These are phyloP conservation scores for Ilyonectria robusta DNA, from an alignment of 2,329 filamentous ascomycete species.

Conservation along the genomic window DNA sequence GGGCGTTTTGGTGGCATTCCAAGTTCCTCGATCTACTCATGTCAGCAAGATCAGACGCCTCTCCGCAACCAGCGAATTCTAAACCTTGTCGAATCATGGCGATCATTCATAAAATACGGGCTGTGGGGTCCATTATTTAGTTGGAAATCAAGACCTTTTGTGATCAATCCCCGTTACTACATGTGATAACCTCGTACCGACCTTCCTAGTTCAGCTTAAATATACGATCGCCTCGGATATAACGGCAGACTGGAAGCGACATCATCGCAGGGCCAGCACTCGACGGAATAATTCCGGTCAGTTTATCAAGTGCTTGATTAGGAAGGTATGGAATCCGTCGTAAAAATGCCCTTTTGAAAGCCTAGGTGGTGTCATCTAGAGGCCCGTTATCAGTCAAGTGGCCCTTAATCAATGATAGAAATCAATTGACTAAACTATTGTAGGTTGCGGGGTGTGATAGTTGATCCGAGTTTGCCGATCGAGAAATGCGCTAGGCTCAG, in stretches of 20 bases:
- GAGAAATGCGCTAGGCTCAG: background rate
- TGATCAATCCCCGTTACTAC: too few relatives aligned
- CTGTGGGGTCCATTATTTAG: too few relatives aligned
- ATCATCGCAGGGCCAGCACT: background rate
- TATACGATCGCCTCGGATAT: background rate
- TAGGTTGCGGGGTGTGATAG: background rate
- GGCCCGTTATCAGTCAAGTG: background rate
- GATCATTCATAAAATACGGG: too few relatives aligned
- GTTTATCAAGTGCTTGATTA: background rate
- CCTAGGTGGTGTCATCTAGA: background rate
- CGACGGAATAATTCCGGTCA: background rate
- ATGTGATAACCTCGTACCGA: too few relatives aligned
- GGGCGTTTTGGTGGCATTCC: too few relatives aligned
- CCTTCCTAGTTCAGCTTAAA: too few relatives aligned
- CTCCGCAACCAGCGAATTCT: too few relatives aligned
- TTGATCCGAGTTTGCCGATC: constrained; percentile 9
- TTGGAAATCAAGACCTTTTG: too few relatives aligned
- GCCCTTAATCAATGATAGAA: background rate
- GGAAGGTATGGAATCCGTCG: background rate
- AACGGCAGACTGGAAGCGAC: background rate
- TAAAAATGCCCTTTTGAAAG: background rate
- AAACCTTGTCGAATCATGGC: too few relatives aligned
- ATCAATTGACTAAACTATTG: background rate
- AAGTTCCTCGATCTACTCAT: too few relatives aligned
- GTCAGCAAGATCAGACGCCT: too few relatives aligned